Conservation (phyloP, 1,284 basidiomycete species). For the Rhodotorula sp. region DNA sequence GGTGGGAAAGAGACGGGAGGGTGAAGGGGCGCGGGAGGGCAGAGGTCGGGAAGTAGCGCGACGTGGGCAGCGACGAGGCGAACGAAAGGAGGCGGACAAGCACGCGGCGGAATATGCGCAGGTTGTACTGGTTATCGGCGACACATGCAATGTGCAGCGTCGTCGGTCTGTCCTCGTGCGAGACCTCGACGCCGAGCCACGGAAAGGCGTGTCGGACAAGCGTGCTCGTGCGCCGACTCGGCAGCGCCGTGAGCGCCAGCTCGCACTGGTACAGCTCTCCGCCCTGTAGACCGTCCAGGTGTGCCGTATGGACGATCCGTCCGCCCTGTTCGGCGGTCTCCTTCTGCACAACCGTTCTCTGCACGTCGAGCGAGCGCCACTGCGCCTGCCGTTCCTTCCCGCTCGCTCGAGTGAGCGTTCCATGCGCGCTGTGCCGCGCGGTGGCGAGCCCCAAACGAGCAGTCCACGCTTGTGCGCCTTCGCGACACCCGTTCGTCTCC, state of each 20-base stretch:
- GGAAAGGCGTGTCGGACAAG: conserved; percentile 32
- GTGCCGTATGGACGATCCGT: conserved; percentile 31
- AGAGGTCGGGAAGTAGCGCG: conserved; percentile 11
- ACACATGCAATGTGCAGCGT: conserved; percentile 40
- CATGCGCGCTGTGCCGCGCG: not conserved
- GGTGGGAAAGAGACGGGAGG: not conserved
- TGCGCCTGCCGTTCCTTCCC: not conserved
- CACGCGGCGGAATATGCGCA: conserved; percentile 37
- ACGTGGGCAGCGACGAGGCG: conserved; percentile 12
- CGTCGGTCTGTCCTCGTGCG: not conserved
- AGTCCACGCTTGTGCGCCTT: conserved; percentile 13
- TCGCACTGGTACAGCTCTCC: conserved; percentile 35
- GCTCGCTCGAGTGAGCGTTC: too few species aligned
- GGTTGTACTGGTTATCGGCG: conserved; percentile 45
- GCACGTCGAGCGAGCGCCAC: conserved; percentile 7
- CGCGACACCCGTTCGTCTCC: conserved; percentile 37
- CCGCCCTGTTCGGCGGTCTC: conserved; percentile 21
- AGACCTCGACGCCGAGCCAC: conserved; percentile 16
- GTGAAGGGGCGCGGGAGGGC: not conserved
- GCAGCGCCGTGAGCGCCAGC: conserved; percentile 2
- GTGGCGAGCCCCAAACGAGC: conserved; percentile 7
- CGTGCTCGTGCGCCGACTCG: not conserved
- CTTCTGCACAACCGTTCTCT: conserved; percentile 5
- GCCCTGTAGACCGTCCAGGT: conserved; percentile 17
- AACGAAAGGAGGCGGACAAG: conserved; percentile 26